Percentiles rank a stretch among this genome's conserved stretches.
phyloP scores from a whole-genome alignment of 225 moss, liverwort and hornwort species.

The Asterella californica region DNA sequence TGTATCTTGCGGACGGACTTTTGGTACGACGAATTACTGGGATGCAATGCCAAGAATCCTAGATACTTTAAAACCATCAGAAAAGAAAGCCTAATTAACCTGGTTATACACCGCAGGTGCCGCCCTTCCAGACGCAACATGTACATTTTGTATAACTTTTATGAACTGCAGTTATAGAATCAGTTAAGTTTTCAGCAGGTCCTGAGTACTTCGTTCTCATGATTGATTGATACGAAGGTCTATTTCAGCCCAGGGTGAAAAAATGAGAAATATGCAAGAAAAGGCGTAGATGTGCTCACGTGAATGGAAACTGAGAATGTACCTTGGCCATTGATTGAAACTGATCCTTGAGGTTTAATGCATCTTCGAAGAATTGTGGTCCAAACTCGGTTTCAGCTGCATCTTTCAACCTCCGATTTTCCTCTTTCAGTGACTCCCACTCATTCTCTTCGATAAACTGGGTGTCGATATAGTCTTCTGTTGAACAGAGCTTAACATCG shows the following conservation, averaged over 20 bases:
- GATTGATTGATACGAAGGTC: not conserved
- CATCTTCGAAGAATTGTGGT: slow-evolving; percentile 31
- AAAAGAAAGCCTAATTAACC: not conserved
- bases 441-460: slow-evolving; percentile 33
- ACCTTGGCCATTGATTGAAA: slow-evolving; percentile 26
- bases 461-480: slow-evolving; percentile 31
- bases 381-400: slow-evolving; percentile 15
- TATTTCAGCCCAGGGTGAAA: not conserved
- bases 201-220: not conserved
- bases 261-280: no score
- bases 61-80: not conserved
- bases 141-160: not conserved
- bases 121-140: not conserved
- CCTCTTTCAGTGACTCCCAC: slow-evolving; percentile 27
- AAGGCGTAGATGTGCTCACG: no score
- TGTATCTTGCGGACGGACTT: not conserved
- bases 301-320: not conserved
- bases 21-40: not conserved
- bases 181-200: not conserved
- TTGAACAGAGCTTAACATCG: not conserved
- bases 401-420: slow-evolving; percentile 31
- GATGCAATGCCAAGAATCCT: not conserved
- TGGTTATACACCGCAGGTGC: not conserved
- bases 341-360: slow-evolving; percentile 24
- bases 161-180: not conserved